phyloP scores from a whole-genome alignment of 345 rosid genomes.

The thale cress (Arabidopsis thaliana) region DNA sequence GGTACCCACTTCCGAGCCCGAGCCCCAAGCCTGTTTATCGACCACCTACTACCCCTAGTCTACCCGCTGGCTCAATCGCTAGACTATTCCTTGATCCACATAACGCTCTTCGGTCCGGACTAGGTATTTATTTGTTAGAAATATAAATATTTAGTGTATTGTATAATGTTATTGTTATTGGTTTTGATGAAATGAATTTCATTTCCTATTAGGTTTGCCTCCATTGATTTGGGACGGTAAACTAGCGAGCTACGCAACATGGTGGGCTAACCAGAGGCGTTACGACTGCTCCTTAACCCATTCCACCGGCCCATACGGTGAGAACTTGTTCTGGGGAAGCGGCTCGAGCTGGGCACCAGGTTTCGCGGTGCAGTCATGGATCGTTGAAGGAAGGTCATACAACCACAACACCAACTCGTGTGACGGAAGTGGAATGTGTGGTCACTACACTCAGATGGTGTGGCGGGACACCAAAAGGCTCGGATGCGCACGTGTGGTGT shows the following conservation, averaged over 20 bases:
- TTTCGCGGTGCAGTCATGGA: conserved; percentile 73
- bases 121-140: conserved; percentile 33
- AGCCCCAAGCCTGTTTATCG: conserved; percentile 41
- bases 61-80: conserved; percentile 43
- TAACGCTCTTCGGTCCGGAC: conserved; percentile 58
- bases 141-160: too few species aligned
- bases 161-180: background rate
- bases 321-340: conserved; percentile 97
- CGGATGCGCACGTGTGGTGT: conserved; percentile 74
- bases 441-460: conserved; percentile 91
- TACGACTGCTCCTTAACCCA: conserved; percentile 71
- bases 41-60: conserved; percentile 26
- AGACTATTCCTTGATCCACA: conserved; percentile 71
- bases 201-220: conserved; percentile 43
- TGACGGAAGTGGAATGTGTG: conserved; percentile 60
- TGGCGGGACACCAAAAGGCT: conserved; percentile 67
- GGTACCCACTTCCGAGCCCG: conserved; percentile 30
- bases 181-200: conserved; percentile 31
- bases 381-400: conserved; percentile 66
- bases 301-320: conserved; percentile 85
- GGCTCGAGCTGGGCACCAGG: conserved; percentile 72
- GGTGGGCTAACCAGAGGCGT: conserved; percentile 72
- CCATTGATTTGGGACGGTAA: conserved; percentile 65
- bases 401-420: conserved; percentile 66
- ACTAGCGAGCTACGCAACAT: conserved; percentile 57